Evolutionary conservation across 2,329 filamentous ascomycete genomes (phyloP).

Genomic region (Apiospora rasikravindrae): DNA sequence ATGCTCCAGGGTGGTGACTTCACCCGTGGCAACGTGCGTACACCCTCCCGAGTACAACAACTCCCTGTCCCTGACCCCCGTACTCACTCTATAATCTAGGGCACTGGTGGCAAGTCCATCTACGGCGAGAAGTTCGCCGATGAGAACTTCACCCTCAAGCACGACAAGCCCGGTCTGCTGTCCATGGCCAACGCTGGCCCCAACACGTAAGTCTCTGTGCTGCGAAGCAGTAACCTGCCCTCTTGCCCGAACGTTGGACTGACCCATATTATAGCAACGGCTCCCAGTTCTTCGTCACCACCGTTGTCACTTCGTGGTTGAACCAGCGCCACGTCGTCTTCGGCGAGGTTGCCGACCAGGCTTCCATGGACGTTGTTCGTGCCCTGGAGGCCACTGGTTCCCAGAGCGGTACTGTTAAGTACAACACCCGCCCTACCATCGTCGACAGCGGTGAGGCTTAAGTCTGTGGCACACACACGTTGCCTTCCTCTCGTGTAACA

Average conservation of each 20-base stretch:
- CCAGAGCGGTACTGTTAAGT: constrained; percentile 59
- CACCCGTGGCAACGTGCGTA: constrained; percentile 84
- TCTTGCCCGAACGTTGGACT: constrained; percentile 20
- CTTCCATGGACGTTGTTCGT: constrained; percentile 60
- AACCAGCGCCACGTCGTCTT: constrained; percentile 86
- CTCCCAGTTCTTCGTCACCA: constrained; percentile 98
- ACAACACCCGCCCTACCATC: constrained; percentile 64
- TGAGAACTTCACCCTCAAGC: constrained; percentile 85
- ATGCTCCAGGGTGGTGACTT: constrained; percentile 98
- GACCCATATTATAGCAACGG: constrained; percentile 75
- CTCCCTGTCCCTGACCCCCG: neutral
- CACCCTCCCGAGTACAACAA: neutral
- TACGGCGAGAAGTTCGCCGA: constrained; percentile 94
- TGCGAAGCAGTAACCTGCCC: neutral
- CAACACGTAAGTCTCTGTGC: constrained; percentile 73
- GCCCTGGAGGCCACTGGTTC: constrained; percentile 66
- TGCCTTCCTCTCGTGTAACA: constrained; percentile 3
- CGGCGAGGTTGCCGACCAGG: constrained; percentile 68
- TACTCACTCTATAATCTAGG: constrained; percentile 53
- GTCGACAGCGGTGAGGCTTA: constrained; percentile 50
- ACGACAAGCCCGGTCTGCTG: constrained; percentile 77
- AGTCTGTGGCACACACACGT: neutral
- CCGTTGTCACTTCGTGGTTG: constrained; percentile 85
- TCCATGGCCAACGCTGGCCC: constrained; percentile 96
- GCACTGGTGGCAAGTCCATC: constrained; percentile 91